Conservation (phyloP, 2,329 filamentous ascomycete species). For the Stagonosporopsis tanaceti region DNA sequence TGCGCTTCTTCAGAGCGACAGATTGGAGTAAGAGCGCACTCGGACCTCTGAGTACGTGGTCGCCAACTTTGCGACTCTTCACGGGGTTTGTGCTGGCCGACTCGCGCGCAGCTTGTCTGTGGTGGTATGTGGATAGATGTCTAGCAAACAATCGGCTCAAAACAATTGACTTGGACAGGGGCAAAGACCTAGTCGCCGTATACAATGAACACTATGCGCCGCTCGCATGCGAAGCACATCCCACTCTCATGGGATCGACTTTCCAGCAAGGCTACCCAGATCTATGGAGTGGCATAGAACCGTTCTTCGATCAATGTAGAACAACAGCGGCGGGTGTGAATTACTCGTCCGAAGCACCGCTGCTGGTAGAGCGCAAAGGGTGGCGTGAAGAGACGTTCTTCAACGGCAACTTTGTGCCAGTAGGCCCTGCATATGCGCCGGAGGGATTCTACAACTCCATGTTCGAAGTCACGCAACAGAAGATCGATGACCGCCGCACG, state of each 20-base stretch:
- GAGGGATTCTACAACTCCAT: conserved; percentile 45
- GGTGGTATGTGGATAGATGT: conserved; percentile 34
- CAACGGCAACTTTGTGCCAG: conserved; percentile 42
- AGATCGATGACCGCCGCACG: conserved; percentile 43
- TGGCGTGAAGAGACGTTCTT: conserved; percentile 46
- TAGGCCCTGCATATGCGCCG: conserved; percentile 36
- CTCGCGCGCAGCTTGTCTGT: conserved; percentile 43
- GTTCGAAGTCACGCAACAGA: conserved; percentile 44
- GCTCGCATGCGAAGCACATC: conserved; percentile 38
- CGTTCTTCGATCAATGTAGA: conserved; percentile 37
- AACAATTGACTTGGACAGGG: conserved; percentile 25
- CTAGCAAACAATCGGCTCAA: background rate
- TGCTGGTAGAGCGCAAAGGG: conserved; percentile 41
- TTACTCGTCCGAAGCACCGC: conserved; percentile 30
- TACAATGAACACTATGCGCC: conserved; percentile 45
- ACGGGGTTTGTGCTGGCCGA: conserved; percentile 43
- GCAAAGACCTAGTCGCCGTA: conserved; percentile 39
- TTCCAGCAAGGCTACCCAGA: conserved; percentile 43
- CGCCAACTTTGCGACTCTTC: conserved; percentile 39
- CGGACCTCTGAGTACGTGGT: conserved; percentile 38
- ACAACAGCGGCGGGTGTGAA: conserved; percentile 35
- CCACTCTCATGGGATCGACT: conserved; percentile 42
- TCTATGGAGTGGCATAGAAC: conserved; percentile 31
- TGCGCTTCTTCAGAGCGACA: conserved; percentile 42
- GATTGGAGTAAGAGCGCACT: conserved; percentile 40